phyloP scores from a whole-genome alignment of 768 basidiomycete species.

The Cystobasidium onofrii region DNA sequence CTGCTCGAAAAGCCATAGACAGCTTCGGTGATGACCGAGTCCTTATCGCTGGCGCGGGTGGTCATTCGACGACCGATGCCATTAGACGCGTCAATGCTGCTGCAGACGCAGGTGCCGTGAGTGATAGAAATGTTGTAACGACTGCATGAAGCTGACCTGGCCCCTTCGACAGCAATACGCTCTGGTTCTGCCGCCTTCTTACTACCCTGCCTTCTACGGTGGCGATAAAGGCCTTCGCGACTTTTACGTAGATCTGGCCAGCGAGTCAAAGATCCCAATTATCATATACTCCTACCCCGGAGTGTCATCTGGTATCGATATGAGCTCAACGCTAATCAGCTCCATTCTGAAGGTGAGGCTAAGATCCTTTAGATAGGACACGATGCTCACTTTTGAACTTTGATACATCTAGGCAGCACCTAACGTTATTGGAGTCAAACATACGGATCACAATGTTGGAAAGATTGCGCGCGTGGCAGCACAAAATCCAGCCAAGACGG shows the following conservation, averaged over 20 bases:
- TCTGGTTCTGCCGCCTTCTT: slow-evolving; percentile 1
- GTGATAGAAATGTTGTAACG: not conserved
- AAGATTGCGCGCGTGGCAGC: not conserved
- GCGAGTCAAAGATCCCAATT: not conserved
- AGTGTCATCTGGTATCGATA: not conserved
- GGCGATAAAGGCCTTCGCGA: not conserved
- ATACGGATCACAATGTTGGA: slow-evolving; percentile 18
- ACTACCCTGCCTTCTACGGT: slow-evolving; percentile 4
- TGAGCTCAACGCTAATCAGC: slow-evolving; percentile 1
- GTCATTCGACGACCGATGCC: not conserved
- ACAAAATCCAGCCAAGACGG: not conserved
- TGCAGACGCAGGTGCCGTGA: slow-evolving; percentile 5
- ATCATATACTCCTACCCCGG: slow-evolving; percentile 17
- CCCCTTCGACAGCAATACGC: not conserved
- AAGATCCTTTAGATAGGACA: not conserved
- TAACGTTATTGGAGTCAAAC: not conserved
- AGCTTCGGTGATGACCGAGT: not conserved
- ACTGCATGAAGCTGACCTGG: not conserved
- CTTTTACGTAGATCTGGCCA: slow-evolving; percentile 10
- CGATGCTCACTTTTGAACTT: not conserved
- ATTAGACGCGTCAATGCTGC: not conserved
- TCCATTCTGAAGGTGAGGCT: not conserved
- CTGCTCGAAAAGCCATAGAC: slow-evolving; percentile 4
- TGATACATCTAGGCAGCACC: not conserved
- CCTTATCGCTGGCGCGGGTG: not conserved